Percentiles rank a stretch among this genome's conserved stretches.
Conservation (phyloP, 2,329 filamentous ascomycete genomes). For the Hansfordia pulvinata region DNA sequence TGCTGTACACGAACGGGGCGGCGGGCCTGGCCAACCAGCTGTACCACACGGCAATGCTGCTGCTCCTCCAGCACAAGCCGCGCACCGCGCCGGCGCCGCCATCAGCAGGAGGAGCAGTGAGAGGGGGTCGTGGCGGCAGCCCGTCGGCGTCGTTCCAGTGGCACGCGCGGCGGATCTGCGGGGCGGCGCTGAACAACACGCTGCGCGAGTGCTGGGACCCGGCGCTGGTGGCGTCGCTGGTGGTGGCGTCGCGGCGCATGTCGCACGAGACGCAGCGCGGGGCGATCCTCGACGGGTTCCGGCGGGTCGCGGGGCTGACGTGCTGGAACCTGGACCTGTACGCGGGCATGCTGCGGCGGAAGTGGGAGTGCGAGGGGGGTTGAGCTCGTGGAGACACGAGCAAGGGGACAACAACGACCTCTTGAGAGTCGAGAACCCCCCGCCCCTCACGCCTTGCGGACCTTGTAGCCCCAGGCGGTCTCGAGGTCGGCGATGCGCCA, state of each 20-base stretch:
- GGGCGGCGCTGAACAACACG: conserved; percentile 33
- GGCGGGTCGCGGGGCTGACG: conserved; percentile 22
- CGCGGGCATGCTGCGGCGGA: conserved; percentile 11
- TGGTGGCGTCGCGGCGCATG: conserved; percentile 28
- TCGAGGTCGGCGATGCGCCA: conserved; percentile 41
- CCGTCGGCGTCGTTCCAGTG: conserved; percentile 31
- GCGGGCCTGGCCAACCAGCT: conserved; percentile 38
- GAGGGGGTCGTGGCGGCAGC: too few species aligned
- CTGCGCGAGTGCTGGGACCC: conserved; percentile 30
- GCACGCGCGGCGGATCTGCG: conserved; percentile 33
- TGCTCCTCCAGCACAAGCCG: conserved; percentile 36
- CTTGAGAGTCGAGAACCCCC: background rate
- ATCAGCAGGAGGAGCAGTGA: too few species aligned
- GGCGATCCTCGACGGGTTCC: conserved; percentile 23
- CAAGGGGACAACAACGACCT: too few species aligned
- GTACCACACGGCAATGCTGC: conserved; percentile 39
- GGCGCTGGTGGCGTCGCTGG: conserved; percentile 29
- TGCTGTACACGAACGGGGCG: conserved; percentile 23
- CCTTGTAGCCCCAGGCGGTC: conserved; percentile 22
- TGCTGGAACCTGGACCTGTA: conserved; percentile 22
- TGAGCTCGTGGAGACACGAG: too few species aligned
- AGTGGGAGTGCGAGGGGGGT: conserved; percentile 9
- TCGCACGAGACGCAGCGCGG: conserved; percentile 33
- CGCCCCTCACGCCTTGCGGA: conserved; percentile 4
- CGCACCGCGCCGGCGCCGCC: conserved; percentile 22